These are phyloP conservation scores for Monilinia fructigena DNA, from an alignment of 2,329 filamentous ascomycete species.

Conservation along the genomic window DNA sequence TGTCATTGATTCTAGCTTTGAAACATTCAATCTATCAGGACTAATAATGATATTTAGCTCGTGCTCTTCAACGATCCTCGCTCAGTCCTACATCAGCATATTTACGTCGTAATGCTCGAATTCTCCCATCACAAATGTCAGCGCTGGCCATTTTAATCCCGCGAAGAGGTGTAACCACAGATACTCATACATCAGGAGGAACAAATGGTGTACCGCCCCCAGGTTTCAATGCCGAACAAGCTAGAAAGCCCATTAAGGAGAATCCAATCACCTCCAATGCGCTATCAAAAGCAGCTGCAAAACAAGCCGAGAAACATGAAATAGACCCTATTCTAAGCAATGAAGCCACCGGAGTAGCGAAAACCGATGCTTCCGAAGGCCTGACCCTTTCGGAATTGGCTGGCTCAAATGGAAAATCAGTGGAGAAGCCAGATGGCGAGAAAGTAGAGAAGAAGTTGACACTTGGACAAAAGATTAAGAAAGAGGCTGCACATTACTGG, in stretches of 20 bases:
- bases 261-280: slow-evolving; percentile 38
- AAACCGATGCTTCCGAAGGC: slow-evolving; percentile 38
- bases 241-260: slow-evolving; percentile 59
- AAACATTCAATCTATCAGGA: neutral
- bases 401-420: slow-evolving; percentile 59
- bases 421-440: slow-evolving; percentile 61
- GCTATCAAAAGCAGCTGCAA: slow-evolving; percentile 33
- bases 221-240: slow-evolving; percentile 68
- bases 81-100: slow-evolving; percentile 35
- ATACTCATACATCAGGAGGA: slow-evolving; percentile 52
- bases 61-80: slow-evolving; percentile 35
- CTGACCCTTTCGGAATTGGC: slow-evolving; percentile 58
- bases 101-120: slow-evolving; percentile 40
- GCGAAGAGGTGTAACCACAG: slow-evolving; percentile 56
- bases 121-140: slow-evolving; percentile 41
- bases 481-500: slow-evolving; percentile 93
- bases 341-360: slow-evolving; percentile 37
- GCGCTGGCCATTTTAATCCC: slow-evolving; percentile 59
- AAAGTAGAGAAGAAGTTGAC: slow-evolving; percentile 85
- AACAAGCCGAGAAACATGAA: slow-evolving; percentile 32
- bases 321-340: slow-evolving; percentile 33
- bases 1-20: slow-evolving; percentile 26
- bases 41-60: slow-evolving; percentile 31
- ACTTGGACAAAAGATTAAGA: slow-evolving; percentile 88
- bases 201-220: slow-evolving; percentile 59